A percentile compares a stretch with the other conserved stretches of the same genome.
Evolutionary conservation across 768 basidiomycete species (phyloP).

Genomic region (Panaeolus cyanescens): DNA sequence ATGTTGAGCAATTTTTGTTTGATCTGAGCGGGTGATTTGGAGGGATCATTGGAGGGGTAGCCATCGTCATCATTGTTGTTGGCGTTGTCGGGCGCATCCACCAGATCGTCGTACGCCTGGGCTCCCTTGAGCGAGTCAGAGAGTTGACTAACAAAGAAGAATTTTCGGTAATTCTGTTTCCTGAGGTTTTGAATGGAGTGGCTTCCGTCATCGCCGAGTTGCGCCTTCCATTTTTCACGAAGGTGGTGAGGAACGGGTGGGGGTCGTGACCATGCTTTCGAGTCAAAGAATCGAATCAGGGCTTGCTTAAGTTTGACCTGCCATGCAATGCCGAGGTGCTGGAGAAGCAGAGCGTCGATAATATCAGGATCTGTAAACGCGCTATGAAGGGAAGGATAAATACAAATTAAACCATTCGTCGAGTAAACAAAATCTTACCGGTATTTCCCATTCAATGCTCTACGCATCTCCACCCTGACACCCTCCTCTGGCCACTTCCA

Average conservation of each 20-base stretch:
- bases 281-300: slow-evolving; percentile 29
- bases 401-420: not conserved
- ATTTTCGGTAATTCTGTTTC: slow-evolving; percentile 19
- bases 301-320: slow-evolving; percentile 36
- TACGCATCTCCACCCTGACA: slow-evolving; percentile 43
- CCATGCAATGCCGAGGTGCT: slow-evolving; percentile 46
- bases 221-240: slow-evolving; percentile 18
- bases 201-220: slow-evolving; percentile 16
- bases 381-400: slow-evolving; percentile 15
- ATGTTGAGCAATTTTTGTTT: slow-evolving; percentile 43
- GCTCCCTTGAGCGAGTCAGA: slow-evolving; percentile 15
- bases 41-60: not conserved
- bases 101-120: slow-evolving; percentile 25
- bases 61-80: slow-evolving; percentile 1
- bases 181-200: slow-evolving; percentile 29
- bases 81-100: slow-evolving; percentile 17
- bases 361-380: slow-evolving; percentile 53
- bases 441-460: slow-evolving; percentile 51
- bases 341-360: slow-evolving; percentile 45
- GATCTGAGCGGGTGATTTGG: slow-evolving; percentile 20
- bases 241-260: slow-evolving; percentile 13
- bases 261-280: slow-evolving; percentile 38
- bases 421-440: slow-evolving; percentile 21
- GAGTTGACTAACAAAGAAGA: slow-evolving; percentile 40
- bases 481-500: slow-evolving; percentile 50